phyloP scores from a whole-genome alignment of 78 protist species.

The Dictyostelium capitatum region DNA sequence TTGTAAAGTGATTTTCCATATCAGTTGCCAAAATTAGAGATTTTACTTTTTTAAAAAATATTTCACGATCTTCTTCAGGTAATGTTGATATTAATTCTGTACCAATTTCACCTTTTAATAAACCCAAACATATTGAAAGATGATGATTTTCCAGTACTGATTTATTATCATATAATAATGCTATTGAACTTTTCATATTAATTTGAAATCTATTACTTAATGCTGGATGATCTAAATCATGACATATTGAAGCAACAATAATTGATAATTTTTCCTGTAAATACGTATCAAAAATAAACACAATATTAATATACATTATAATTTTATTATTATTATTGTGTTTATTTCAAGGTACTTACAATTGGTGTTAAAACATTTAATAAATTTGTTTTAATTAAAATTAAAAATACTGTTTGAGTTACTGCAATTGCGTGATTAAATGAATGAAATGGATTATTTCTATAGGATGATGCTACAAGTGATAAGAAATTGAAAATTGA shows the following conservation, averaged over 20 bases:
- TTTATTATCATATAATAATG: constrained; percentile 86
- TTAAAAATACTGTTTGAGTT: constrained; percentile 67
- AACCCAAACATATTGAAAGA: constrained; percentile 47
- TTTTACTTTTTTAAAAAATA: constrained; percentile 12
- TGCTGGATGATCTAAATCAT: constrained; percentile 96
- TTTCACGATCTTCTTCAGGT: constrained; percentile 18
- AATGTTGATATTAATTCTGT: neutral
- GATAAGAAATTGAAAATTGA: neutral
- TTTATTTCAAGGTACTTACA: constrained; percentile 13
- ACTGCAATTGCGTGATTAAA: constrained; percentile 80
- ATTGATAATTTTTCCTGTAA: constrained; percentile 74
- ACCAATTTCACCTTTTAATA: neutral
- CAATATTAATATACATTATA: neutral
- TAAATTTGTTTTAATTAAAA: constrained; percentile 37
- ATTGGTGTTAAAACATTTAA: constrained; percentile 49
- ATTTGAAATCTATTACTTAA: constrained; percentile 88
- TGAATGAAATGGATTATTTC: constrained; percentile 76
- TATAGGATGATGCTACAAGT: constrained; percentile 12
- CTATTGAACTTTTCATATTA: constrained; percentile 83
- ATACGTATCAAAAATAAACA: neutral
- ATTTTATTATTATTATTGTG: neutral
- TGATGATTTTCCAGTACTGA: constrained; percentile 94
- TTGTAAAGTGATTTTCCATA: constrained; percentile 61
- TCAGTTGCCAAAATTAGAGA: constrained; percentile 73
- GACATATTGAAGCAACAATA: constrained; percentile 88